Evolutionary conservation across 2,329 filamentous ascomycete genomes (phyloP).

Genomic region (Juglanconis oblonga): DNA sequence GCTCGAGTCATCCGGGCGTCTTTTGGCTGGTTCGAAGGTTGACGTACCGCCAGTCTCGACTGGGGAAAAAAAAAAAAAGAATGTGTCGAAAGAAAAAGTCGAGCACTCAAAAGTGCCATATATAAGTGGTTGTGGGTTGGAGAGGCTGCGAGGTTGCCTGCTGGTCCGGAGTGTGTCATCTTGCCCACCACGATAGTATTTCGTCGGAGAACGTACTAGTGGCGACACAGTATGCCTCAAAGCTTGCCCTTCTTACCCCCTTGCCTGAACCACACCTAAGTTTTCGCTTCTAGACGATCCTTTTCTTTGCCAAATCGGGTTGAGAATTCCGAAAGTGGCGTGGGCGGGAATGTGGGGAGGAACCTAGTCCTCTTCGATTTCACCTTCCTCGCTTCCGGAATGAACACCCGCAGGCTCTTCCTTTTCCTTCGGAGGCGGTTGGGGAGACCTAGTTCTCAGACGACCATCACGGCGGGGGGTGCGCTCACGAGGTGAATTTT

Average conservation of each 20-base stretch:
- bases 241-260: background rate
- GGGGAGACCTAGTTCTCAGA: conserved; percentile 54
- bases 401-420: conserved; percentile 64
- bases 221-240: conserved; percentile 16
- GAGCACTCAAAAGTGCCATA: background rate
- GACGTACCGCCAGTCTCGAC: background rate
- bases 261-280: background rate
- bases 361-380: conserved; percentile 79
- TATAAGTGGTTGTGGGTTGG: background rate
- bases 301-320: background rate
- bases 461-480: conserved; percentile 56
- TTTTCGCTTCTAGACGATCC: background rate
- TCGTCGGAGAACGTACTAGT: conserved; percentile 20
- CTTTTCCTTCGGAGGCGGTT: conserved; percentile 40
- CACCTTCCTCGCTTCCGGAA: conserved; percentile 93
- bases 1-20: background rate
- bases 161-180: conserved; percentile 19
- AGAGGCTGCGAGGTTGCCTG: conserved; percentile 11
- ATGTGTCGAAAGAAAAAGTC: background rate
- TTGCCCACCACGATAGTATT: conserved; percentile 17
- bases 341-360: background rate
- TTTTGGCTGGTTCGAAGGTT: background rate
- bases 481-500: conserved; percentile 58
- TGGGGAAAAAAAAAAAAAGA: background rate
- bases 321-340: conserved; percentile 17